phyloP scores from a whole-genome alignment of 768 basidiomycete genomes.

The Psilocybe tampanensis region DNA sequence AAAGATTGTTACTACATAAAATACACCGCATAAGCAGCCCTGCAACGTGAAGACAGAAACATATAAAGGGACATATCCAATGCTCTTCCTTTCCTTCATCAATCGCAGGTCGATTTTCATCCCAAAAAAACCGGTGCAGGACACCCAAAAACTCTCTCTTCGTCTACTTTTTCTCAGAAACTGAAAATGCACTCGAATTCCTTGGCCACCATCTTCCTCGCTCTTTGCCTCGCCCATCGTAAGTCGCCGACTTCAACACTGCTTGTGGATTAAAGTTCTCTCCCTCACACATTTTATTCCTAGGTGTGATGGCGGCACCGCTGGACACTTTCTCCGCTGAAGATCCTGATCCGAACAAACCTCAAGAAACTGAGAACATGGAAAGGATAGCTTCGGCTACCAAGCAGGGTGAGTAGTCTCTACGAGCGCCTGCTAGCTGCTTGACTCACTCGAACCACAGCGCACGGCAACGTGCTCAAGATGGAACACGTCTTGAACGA shows the following conservation, averaged over 20 bases:
- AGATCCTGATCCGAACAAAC: background rate
- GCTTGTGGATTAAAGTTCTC: background rate
- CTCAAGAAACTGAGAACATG: background rate
- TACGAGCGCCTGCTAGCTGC: no score
- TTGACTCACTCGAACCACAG: background rate
- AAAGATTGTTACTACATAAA: no score
- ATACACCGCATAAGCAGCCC: background rate
- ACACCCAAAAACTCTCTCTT: background rate
- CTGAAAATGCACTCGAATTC: background rate
- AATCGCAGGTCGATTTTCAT: constrained; percentile 2
- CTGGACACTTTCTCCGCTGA: background rate
- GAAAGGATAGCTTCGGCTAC: background rate
- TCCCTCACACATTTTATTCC: background rate
- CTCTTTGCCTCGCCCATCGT: background rate
- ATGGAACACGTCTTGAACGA: background rate
- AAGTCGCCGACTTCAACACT: background rate
- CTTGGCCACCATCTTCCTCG: background rate
- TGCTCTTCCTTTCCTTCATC: background rate
- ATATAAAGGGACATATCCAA: no score
- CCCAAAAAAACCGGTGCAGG: background rate
- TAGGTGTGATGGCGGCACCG: background rate
- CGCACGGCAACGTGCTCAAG: background rate
- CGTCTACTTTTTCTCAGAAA: background rate
- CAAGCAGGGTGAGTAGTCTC: background rate
- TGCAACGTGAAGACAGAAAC: background rate